Conservation (phyloP, 371 early-diverging fungal genomes). For the Mortierella sp. region DNA sequence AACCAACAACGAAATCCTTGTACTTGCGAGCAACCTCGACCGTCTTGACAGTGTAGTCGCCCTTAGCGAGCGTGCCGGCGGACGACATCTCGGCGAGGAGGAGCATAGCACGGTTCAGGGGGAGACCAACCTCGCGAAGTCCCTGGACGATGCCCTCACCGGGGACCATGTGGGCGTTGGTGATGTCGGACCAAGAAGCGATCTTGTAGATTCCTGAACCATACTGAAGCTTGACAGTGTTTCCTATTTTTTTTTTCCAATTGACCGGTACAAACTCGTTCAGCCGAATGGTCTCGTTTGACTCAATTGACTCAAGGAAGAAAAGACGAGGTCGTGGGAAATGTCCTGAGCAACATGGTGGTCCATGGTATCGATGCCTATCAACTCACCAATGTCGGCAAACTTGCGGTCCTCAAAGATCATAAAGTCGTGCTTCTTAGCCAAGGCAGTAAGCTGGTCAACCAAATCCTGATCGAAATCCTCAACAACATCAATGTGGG, state of each 20-base stretch:
- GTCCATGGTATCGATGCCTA: background rate
- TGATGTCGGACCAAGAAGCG: constrained; percentile 95
- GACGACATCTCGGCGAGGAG: constrained; percentile 98
- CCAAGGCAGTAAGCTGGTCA: constrained; percentile 76
- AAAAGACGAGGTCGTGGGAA: background rate
- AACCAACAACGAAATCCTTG: constrained; percentile 94
- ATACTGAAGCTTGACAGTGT: constrained; percentile 97
- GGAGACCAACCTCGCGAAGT: constrained; percentile 86
- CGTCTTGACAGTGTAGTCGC: constrained; percentile 87
- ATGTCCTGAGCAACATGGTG: background rate
- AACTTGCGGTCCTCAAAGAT: constrained; percentile 99
- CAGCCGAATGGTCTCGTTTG: background rate
- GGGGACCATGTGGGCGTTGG: constrained; percentile 94
- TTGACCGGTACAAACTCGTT: background rate
- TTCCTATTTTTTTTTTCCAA: constrained; percentile 67
- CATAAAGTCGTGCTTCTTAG: constrained; percentile 91
- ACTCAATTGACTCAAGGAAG: too few relatives aligned
- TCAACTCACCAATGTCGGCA: constrained; percentile 86
- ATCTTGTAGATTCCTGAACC: constrained; percentile 92
- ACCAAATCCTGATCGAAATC: constrained; percentile 93
- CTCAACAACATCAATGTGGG: constrained; percentile 94
- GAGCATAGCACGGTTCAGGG: constrained; percentile 85
- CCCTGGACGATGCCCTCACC: constrained; percentile 97
- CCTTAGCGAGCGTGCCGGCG: constrained; percentile 86
- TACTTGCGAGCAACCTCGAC: constrained; percentile 89